Base-by-base conservation (phyloP, 2,329 filamentous ascomycete genomes). In the Clonostachys rhizophaga region DNA sequence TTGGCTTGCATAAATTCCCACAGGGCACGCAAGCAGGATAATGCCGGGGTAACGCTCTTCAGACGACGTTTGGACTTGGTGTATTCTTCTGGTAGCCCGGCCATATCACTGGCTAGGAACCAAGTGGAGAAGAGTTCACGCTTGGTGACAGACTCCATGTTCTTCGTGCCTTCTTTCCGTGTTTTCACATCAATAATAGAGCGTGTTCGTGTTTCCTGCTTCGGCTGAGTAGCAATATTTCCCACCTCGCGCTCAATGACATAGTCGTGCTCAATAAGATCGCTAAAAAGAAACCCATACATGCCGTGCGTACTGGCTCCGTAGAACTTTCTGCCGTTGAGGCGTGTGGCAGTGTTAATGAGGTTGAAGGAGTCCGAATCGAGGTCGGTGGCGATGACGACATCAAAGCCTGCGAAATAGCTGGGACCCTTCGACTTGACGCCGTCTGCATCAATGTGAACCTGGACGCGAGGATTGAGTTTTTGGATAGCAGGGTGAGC, bases 201-300 rank as follows among this genome's bases (percentile, higher is more conserved):
- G 46, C 92, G 82, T 6, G 92, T 96, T 24, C 83, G 76, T 2
- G 88, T 87, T 63, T 99, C 94, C 5, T 78, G 69, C 43, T 76
- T 75, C 9, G 74, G 52, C 39, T 75, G 65, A 1, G 83, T 85
- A 17, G 80, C 62, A 12, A 88, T 71, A 60, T 97, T 97, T 49
- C 87, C 84, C 52, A 86, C 84, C 51, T 89, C 83, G 48, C 94
- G 85, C 70, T 95, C 86, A 51, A 99, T 86, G 50, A 94, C 83
- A 61, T 90, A 99, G 58, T 91, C 85, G 65, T 99, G 94, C 58
- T 85, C 79, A 55, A 96, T 90, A 18, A 99, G 78, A 64, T 99
- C 94, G 49, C 88, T 87, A 64, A 99, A 99, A 54, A 96, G 87
- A 70, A 89, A 99, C 47, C 94, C 94, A 64, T 95, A 97, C 63